These are phyloP conservation scores for Penicillium fuscoglaucum DNA, from an alignment of 2,329 filamentous ascomycete species.

Conservation along the genomic window DNA sequence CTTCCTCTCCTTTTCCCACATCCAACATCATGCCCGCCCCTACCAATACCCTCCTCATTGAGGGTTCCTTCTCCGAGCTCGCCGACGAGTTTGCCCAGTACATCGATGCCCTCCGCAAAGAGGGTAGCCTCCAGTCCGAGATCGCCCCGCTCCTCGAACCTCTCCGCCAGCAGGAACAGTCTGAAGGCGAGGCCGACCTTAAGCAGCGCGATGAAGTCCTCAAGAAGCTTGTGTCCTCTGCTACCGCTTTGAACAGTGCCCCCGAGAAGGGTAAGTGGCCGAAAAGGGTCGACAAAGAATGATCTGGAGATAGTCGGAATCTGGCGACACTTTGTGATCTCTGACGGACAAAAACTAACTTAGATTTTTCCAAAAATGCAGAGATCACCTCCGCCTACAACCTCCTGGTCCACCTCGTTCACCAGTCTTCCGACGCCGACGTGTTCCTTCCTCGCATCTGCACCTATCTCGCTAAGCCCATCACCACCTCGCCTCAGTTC, in stretches of 20 bases:
- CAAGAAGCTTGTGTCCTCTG: constrained; percentile 83
- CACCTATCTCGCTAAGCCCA: constrained; percentile 82
- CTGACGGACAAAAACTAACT: constrained; percentile 16
- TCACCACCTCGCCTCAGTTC: constrained; percentile 81
- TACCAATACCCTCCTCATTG: constrained; percentile 68
- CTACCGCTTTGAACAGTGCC: constrained; percentile 73
- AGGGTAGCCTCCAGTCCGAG: constrained; percentile 58
- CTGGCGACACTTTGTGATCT: constrained; percentile 10
- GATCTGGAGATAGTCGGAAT: constrained; percentile 15
- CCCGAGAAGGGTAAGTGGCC: constrained; percentile 72
- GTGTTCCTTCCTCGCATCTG: constrained; percentile 87
- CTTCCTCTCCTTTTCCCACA: constrained; percentile 21
- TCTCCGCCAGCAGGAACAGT: constrained; percentile 55
- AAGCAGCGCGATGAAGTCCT: constrained; percentile 78
- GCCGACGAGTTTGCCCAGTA: constrained; percentile 93
- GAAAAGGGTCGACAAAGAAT: constrained; percentile 14
- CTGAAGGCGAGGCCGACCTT: constrained; percentile 54
- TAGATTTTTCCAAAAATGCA: constrained; percentile 42
- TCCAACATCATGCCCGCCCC: constrained; percentile 56
- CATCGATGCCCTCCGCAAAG: constrained; percentile 77
- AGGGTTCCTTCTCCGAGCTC: constrained; percentile 91
- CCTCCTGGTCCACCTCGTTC: constrained; percentile 88
- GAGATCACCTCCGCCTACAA: constrained; percentile 97
- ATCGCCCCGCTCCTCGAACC: constrained; percentile 67
- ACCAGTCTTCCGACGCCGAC: constrained; percentile 80